A percentile compares a stretch with the other conserved stretches of the same genome.
Evolutionary conservation across 2,329 filamentous ascomycete species (phyloP).

Genomic region (Dendryphion nanum): DNA sequence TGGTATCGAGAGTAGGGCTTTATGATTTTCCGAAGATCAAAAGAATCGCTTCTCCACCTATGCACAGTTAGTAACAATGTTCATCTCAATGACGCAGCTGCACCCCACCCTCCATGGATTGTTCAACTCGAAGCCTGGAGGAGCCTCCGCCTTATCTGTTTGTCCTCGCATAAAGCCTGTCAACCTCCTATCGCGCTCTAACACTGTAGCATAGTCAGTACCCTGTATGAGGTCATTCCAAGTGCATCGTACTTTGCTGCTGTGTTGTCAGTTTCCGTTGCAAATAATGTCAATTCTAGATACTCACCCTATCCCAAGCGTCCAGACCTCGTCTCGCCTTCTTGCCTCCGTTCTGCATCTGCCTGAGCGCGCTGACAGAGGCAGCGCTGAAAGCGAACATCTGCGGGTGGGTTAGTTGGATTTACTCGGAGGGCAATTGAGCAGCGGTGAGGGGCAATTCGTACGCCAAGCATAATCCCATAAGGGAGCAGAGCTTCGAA

Average conservation of each 20-base stretch:
- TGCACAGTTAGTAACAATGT: conserved; percentile 20
- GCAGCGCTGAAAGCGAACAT: conserved; percentile 61
- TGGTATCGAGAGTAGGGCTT: too few species aligned
- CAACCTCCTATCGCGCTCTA: conserved; percentile 63
- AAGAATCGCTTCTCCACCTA: conserved; percentile 40
- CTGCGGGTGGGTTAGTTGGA: conserved; percentile 39
- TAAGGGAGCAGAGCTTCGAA: conserved; percentile 66
- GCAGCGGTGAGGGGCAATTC: conserved; percentile 22
- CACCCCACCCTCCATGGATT: conserved; percentile 64
- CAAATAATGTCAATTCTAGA: conserved; percentile 5
- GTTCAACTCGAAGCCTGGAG: conserved; percentile 64
- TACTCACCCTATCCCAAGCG: conserved; percentile 63
- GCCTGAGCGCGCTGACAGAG: conserved; percentile 57
- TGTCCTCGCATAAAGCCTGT: conserved; percentile 63
- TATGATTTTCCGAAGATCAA: too few species aligned
- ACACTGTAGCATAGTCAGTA: conserved; percentile 52
- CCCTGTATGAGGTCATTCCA: conserved; percentile 30
- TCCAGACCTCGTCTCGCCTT: conserved; percentile 59
- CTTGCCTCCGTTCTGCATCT: conserved; percentile 64
- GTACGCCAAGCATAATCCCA: conserved; percentile 61
- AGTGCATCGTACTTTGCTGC: conserved; percentile 54
- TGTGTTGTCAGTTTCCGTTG: conserved; percentile 39
- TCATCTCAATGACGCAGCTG: background rate
- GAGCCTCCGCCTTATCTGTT: conserved; percentile 58
- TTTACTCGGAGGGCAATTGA: conserved; percentile 7